These are phyloP conservation scores for Yarrowia keelungensis DNA, from an alignment of 805 yeast species.

Conservation along the genomic window DNA sequence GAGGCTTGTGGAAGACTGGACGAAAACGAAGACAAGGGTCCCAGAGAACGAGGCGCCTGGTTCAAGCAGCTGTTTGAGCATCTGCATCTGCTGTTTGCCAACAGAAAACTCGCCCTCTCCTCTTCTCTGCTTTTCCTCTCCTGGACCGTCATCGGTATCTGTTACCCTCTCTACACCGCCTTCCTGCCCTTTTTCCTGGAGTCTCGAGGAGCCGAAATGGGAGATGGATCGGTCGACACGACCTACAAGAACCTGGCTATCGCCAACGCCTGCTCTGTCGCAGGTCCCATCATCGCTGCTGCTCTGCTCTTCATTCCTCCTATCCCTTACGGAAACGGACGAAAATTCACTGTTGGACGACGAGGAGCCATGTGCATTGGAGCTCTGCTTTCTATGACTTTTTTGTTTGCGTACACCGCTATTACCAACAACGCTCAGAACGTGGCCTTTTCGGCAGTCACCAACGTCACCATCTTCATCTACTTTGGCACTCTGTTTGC, in stretches of 20 bases:
- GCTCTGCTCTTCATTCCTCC: slow-evolving; percentile 13
- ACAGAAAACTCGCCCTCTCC: slow-evolving; percentile 54
- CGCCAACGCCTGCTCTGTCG: slow-evolving; percentile 57
- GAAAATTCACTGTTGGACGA: slow-evolving; percentile 54
- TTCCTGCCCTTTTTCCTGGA: slow-evolving; percentile 62
- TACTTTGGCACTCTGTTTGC: slow-evolving; percentile 57
- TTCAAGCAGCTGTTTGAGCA: slow-evolving; percentile 41
- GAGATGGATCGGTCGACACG: slow-evolving; percentile 43
- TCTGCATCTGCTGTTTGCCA: slow-evolving; percentile 58
- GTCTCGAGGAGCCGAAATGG: slow-evolving; percentile 55
- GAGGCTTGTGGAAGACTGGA: slow-evolving; percentile 54
- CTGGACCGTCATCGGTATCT: slow-evolving; percentile 65
- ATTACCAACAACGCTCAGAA: slow-evolving; percentile 63
- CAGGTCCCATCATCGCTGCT: slow-evolving; percentile 61
- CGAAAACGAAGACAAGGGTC: slow-evolving; percentile 5
- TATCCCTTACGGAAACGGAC: neutral
- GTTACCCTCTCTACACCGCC: slow-evolving; percentile 64
- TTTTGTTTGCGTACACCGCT: slow-evolving; percentile 68
- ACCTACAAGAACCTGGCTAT: slow-evolving; percentile 50
- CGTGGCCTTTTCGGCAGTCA: slow-evolving; percentile 55
- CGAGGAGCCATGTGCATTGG: slow-evolving; percentile 64
- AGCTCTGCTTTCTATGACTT: slow-evolving; percentile 61
- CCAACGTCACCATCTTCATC: slow-evolving; percentile 41
- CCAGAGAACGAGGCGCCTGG: neutral
- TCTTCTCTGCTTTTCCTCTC: slow-evolving; percentile 57